Evolutionary conservation across 345 rosid species (phyloP), one percentile per base, ranked within the genome.

Genomic region (Gossypium mustelinum): DNA sequence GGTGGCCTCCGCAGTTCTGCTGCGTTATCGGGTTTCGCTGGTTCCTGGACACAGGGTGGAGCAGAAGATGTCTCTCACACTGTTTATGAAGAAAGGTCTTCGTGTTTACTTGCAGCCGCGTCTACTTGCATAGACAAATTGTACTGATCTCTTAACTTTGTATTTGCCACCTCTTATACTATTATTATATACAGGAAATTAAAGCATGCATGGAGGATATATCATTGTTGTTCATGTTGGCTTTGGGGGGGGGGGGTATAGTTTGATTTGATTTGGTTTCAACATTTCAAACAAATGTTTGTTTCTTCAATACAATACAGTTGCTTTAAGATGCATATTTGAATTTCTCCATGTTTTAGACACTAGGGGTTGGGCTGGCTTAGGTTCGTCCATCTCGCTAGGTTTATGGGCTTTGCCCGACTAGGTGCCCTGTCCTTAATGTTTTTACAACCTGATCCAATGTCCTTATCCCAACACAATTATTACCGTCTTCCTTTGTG

Each of bases 1-100:
- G 0, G 91, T 86, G 75, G 97, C 96, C 12, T 87, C 97, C 4
- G 97, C 97, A 0, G 88, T 94, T 63, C 86, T 94, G 67, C 83
- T 94, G 34, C 96, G 92, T 57, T 92, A 92, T 89, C 85, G 87
- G 75, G 73, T 94, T 24, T 84, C 85, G 12, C 81, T 82, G 73
- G 92, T 79, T 71, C 90, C 92, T 1, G 95, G 94, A 13, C 98
- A 94, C 86, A 86, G 85, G 0, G 96, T 94, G 59, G 85, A 92
- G 84, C 98, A 94, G 82, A 94, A 94, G 92, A 94, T 94, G 94
- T 92, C 98, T 39, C 86, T 94, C 45, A 90, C 98, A 1, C 72
- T 94, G 82, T 94, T 94, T 78, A 94, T 94, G 98, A 94, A 91
- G 87, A 79, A 87, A 9, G 97, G 98, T 16, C 87, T 93, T 60